phyloP scores from a whole-genome alignment of 2,329 filamentous ascomycete genomes.

The Fusarium denticulatum region DNA sequence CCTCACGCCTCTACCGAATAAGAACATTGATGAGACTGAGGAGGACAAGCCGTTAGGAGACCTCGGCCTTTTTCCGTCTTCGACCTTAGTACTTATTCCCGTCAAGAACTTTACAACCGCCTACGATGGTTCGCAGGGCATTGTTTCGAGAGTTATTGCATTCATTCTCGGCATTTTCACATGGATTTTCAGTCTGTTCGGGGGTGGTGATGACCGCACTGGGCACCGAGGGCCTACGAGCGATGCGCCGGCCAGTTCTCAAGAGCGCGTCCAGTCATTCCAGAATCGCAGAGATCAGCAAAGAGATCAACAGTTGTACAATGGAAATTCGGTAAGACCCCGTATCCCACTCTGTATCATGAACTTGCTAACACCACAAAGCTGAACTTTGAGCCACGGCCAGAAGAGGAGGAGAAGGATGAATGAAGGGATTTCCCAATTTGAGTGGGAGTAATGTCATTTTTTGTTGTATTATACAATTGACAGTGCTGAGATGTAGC shows the following conservation, averaged over 20 bases:
- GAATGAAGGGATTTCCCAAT: slow-evolving; percentile 19
- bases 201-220: slow-evolving; percentile 33
- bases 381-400: slow-evolving; percentile 75
- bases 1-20: slow-evolving; percentile 79
- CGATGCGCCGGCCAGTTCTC: slow-evolving; percentile 24
- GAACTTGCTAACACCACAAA: slow-evolving; percentile 50
- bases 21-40: slow-evolving; percentile 77
- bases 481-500: slow-evolving; percentile 39
- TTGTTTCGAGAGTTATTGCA: slow-evolving; percentile 46
- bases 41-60: slow-evolving; percentile 75
- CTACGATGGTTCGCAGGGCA: slow-evolving; percentile 48
- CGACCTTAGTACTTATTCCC: slow-evolving; percentile 84
- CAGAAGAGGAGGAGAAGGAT: slow-evolving; percentile 64
- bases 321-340: slow-evolving; percentile 84
- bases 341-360: not conserved
- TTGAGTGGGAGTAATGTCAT: slow-evolving; percentile 43
- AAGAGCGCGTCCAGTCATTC: slow-evolving; percentile 43
- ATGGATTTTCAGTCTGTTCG: slow-evolving; percentile 50
- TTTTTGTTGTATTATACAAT: slow-evolving; percentile 45
- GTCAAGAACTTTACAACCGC: slow-evolving; percentile 61
- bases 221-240: not conserved
- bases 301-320: slow-evolving; percentile 80
- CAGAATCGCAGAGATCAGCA: slow-evolving; percentile 62
- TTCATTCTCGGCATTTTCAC: slow-evolving; percentile 48
- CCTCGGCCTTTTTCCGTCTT: slow-evolving; percentile 79